phyloP scores from a whole-genome alignment of 352 stramenopile genomes.

The Pythium vanterpoolii region DNA sequence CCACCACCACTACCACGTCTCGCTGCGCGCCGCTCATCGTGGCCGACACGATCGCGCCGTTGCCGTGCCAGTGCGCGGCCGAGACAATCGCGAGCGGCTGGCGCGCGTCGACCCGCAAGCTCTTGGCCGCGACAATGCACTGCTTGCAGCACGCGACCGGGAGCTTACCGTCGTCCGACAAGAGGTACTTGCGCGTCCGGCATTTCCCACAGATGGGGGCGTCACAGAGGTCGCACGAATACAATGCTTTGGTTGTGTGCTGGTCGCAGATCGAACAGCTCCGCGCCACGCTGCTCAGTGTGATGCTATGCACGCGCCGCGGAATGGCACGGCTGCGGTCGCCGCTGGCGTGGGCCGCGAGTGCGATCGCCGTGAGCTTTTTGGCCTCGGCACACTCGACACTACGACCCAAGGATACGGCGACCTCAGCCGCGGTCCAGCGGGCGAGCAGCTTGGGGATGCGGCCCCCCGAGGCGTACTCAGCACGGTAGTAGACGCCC shows the following conservation, averaged over 20 bases:
- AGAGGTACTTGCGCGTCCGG: conserved; percentile 12
- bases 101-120: conserved; percentile 7
- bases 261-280: conserved; percentile 20
- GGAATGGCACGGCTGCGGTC: not conserved
- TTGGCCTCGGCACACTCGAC: conserved; percentile 24
- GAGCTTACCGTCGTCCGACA: conserved; percentile 21
- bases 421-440: conserved; percentile 14
- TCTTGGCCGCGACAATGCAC: conserved; percentile 19
- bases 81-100: conserved; percentile 15
- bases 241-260: not conserved
- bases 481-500: conserved; percentile 14
- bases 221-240: conserved; percentile 13
- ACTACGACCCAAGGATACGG: conserved; percentile 15
- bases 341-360: not conserved
- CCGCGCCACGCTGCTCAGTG: not conserved
- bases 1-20: too few relatives aligned
- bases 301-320: not conserved
- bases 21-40: not conserved
- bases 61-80: conserved; percentile 9
- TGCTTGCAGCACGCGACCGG: conserved; percentile 23
- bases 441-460: conserved; percentile 15
- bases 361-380: conserved; percentile 22
- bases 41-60: conserved; percentile 15
- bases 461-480: conserved; percentile 9
- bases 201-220: conserved; percentile 15